A percentile compares a stretch with the other conserved stretches of the same genome.
Conservation (phyloP, 2,329 filamentous ascomycete species). For the Sporothrix humicola region DNA sequence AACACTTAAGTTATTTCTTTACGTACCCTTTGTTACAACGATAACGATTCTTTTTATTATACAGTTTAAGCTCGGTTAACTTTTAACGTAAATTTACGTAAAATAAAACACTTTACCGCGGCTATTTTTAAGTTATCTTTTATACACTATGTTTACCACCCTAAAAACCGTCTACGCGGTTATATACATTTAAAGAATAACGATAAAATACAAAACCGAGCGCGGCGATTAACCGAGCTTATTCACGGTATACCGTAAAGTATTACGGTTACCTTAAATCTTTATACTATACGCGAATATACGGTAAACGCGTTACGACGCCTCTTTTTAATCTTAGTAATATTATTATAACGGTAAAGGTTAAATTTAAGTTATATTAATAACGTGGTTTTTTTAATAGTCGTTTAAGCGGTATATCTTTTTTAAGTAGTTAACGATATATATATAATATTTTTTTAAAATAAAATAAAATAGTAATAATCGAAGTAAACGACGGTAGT, state of each 20-base stretch:
- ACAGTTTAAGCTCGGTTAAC: not conserved
- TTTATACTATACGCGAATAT: not conserved
- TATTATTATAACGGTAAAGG: not conserved
- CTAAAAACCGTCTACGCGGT: not conserved
- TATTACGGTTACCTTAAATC: not conserved
- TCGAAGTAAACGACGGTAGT: not conserved
- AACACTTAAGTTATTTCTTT: not conserved
- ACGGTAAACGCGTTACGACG: not conserved
- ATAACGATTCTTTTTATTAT: not conserved
- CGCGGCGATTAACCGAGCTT: not conserved
- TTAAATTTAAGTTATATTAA: not conserved
- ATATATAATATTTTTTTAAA: not conserved
- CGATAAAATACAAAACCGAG: not conserved
- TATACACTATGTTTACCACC: not conserved
- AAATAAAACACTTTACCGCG: not conserved
- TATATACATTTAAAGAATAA: not conserved
- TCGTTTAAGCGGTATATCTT: too few relatives aligned
- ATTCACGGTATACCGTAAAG: not conserved
- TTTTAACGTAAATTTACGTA: not conserved
- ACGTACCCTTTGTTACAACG: not conserved
- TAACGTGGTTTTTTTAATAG: not conserved
- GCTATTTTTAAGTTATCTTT: not conserved
- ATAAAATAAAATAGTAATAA: not conserved
- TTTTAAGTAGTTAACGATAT: too few relatives aligned
- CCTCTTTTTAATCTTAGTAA: not conserved